phyloP scores from a whole-genome alignment of 1,284 basidiomycete genomes.

The Microbotryum saponariae region DNA sequence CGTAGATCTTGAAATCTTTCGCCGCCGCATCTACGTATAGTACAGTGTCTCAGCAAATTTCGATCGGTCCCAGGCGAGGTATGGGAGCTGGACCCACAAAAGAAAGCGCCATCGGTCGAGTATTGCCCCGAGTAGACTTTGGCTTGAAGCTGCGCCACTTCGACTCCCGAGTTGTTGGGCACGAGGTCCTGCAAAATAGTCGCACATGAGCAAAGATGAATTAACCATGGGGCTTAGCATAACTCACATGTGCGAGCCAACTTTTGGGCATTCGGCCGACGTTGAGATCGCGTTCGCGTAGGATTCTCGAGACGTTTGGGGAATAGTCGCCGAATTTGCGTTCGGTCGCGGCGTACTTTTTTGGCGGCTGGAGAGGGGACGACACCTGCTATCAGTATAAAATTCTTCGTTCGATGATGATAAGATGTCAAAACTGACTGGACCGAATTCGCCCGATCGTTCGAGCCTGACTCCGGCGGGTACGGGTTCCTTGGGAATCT shows the following conservation, averaged over 20 bases:
- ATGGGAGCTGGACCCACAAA: constrained; percentile 10
- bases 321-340: constrained; percentile 14
- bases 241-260: constrained; percentile 36
- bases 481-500: constrained; percentile 54
- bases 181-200: constrained; percentile 53
- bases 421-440: constrained; percentile 43
- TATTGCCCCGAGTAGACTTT: constrained; percentile 92
- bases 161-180: constrained; percentile 78
- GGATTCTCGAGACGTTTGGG: constrained; percentile 16
- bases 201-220: constrained; percentile 40
- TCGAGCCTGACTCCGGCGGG: constrained; percentile 62
- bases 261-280: constrained; percentile 44
- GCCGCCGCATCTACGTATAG: constrained; percentile 5
- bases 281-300: constrained; percentile 24
- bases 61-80: too few species aligned
- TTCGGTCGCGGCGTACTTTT: constrained; percentile 4
- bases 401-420: too few species aligned
- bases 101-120: constrained; percentile 48
- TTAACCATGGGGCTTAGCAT: not conserved
- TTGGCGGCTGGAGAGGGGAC: constrained; percentile 22
- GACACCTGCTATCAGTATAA: constrained; percentile 25
- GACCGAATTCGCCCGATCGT: constrained; percentile 77
- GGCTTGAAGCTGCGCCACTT: constrained; percentile 69
- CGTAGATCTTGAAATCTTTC: constrained; percentile 36
- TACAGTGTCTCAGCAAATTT: constrained; percentile 1